Conservation (phyloP, 1,284 basidiomycete genomes). For the Malassezia sp. region DNA sequence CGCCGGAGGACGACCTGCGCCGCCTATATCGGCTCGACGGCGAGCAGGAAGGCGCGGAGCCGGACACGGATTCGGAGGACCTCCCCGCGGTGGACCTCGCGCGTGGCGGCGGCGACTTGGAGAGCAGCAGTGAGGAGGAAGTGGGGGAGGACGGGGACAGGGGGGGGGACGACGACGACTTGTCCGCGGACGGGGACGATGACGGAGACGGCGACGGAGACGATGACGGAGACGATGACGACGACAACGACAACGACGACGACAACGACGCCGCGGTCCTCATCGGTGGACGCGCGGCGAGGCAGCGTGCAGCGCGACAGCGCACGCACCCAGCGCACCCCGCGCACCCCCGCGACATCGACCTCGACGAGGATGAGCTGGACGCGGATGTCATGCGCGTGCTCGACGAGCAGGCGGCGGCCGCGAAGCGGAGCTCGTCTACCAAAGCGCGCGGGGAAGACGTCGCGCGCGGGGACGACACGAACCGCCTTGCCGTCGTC, state of each 20-base stretch:
- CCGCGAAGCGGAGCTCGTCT: slow-evolving; percentile 30
- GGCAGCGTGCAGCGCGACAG: slow-evolving; percentile 11
- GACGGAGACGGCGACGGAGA: slow-evolving; percentile 26
- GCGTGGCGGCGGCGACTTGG: slow-evolving; percentile 55
- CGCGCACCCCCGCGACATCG: slow-evolving; percentile 49
- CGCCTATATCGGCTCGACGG: slow-evolving; percentile 17
- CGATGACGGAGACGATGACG: slow-evolving; percentile 55
- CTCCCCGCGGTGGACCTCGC: slow-evolving; percentile 65
- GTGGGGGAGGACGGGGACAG: slow-evolving; percentile 20
- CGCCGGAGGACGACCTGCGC: slow-evolving; percentile 28
- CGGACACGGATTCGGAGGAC: too few relatives aligned
- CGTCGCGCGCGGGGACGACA: slow-evolving; percentile 34
- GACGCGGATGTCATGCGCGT: slow-evolving; percentile 53
- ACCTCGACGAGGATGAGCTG: slow-evolving; percentile 60
- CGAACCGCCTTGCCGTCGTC: slow-evolving; percentile 67
- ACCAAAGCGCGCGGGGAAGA: slow-evolving; percentile 19
- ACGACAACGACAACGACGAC: slow-evolving; percentile 38
- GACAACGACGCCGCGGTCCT: slow-evolving; percentile 23
- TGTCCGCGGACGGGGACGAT: slow-evolving; percentile 39
- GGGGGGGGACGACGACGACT: slow-evolving; percentile 55
- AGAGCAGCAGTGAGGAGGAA: slow-evolving; percentile 33
- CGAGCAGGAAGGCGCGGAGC: slow-evolving; percentile 14
- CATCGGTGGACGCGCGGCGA: slow-evolving; percentile 6
- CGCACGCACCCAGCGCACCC: too few relatives aligned
- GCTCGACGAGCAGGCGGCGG: slow-evolving; percentile 59